Evolutionary conservation across 2,329 filamentous ascomycete genomes (phyloP), one percentile per base, ranked within the genome.

Genomic region (Penicillium sumatraense): DNA sequence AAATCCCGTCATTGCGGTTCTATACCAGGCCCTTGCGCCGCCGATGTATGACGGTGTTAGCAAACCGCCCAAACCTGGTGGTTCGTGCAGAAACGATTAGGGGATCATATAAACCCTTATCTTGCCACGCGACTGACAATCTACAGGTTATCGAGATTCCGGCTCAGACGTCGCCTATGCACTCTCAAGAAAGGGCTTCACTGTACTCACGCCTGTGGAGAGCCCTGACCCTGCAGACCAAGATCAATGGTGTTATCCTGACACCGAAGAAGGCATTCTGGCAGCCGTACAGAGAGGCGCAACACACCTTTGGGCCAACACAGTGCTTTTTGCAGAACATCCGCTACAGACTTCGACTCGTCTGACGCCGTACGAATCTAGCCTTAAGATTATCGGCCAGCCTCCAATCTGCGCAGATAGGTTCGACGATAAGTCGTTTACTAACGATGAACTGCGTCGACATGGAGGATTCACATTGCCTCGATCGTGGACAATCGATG

Each of bases 301-400:
- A 0, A 82, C 75, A 1, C 74, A 79, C 58, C 64, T 82, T 3
- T 82, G 80, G 79, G 78, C 79, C 1, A 83, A 83, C 57, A 83
- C 80, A 0, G 77, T 82, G 36, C 63, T 82, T 1, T 83, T 82
- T 59, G 70, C 73, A 0, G 70, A 72, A 0, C 80, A 83, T 62
- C 79, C 80, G 1, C 67, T 83, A 0, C 80, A 83, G 53, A 71
- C 57, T 0, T 81, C 78, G 0, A 16, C 60, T 1, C 57, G 51
- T 2, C 60, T 82, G 6, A 59, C 63, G 1, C 41, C 60, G 7
- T 64, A 70, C 38, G 64, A 70, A 6, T 60, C 72, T 7, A 36
- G 57, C 0, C 21, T 83, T 0, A 67, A 61, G 5, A 63, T 83
- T 0, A 63, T 82, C 4, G 78, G 80, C 2, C 80, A 83, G 50